phyloP scores from a whole-genome alignment of 163 green algal species.

The Picocystis sp. region DNA sequence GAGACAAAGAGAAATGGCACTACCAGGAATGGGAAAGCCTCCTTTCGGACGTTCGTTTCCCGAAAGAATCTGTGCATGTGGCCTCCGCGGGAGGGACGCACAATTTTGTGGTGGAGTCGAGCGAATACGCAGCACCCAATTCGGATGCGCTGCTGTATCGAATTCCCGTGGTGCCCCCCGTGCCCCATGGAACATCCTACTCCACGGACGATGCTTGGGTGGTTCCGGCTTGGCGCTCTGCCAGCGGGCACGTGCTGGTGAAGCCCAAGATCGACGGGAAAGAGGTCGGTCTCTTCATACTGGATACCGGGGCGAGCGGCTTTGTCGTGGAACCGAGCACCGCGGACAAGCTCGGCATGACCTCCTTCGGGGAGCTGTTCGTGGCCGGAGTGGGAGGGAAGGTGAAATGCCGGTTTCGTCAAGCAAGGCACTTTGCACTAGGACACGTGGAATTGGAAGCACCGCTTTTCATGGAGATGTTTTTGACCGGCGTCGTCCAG shows the following conservation, averaged over 20 bases:
- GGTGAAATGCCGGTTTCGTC: conserved; percentile 31
- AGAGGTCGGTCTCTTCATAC: conserved; percentile 32
- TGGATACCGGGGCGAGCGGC: conserved; percentile 34
- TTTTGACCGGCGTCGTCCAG: conserved; percentile 32
- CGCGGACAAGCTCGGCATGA: conserved; percentile 26
- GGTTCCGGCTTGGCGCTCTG: conserved; percentile 17
- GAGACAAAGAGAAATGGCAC: conserved; percentile 30
- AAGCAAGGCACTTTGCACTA: conserved; percentile 22
- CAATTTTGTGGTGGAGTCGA: conserved; percentile 4
- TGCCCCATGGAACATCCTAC: conserved; percentile 7
- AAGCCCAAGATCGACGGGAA: conserved; percentile 31
- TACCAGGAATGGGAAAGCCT: conserved; percentile 8
- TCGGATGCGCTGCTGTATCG: conserved; percentile 1
- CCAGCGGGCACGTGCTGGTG: conserved; percentile 34
- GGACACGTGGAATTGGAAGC: conserved; percentile 35
- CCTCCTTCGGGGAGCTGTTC: conserved; percentile 45
- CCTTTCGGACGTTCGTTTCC: neutral
- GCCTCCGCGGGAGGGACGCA: conserved; percentile 8
- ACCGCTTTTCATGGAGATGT: conserved; percentile 60
- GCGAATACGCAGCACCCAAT: neutral
- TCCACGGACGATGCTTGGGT: neutral
- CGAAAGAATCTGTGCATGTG: neutral
- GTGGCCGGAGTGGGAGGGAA: conserved; percentile 39
- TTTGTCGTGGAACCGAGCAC: conserved; percentile 37
- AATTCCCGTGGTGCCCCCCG: conserved; percentile 1